Percentiles rank a stretch among this genome's conserved stretches.
These are phyloP conservation scores for Neoascochyta sp. DNA, from an alignment of 2,329 filamentous ascomycete genomes.

Conservation along the genomic window DNA sequence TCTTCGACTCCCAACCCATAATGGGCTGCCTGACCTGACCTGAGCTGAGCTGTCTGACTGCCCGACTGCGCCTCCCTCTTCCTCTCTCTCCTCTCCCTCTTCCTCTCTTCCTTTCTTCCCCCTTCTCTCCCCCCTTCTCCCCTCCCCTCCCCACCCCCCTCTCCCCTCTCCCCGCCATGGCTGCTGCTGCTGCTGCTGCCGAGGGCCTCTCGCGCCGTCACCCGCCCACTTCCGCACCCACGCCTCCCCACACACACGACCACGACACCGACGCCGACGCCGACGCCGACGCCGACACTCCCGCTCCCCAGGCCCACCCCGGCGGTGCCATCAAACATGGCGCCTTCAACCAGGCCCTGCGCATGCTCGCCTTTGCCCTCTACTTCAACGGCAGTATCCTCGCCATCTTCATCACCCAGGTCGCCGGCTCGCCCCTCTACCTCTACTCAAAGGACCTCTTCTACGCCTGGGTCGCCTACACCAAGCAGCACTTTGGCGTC, in stretches of 20 bases:
- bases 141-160: slow-evolving; percentile 4
- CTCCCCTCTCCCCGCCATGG: slow-evolving; percentile 3
- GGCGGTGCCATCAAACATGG: slow-evolving; percentile 44
- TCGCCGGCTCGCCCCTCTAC: slow-evolving; percentile 71
- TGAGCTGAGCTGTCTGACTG: no score
- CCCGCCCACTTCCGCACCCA: slow-evolving; percentile 23
- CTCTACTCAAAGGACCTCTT: slow-evolving; percentile 69
- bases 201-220: slow-evolving; percentile 32
- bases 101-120: no score
- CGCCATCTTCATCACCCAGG: slow-evolving; percentile 60
- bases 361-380: slow-evolving; percentile 43
- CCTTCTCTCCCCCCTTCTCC: no score
- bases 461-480: slow-evolving; percentile 80
- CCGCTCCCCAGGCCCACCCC: slow-evolving; percentile 26
- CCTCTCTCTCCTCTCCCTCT: no score
- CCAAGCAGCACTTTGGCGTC: slow-evolving; percentile 79
- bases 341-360: slow-evolving; percentile 40
- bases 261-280: no score
- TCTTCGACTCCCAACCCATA: no score
- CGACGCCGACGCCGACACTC: slow-evolving; percentile 11
- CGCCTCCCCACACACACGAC: no score
- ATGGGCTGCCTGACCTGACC: no score
- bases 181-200: slow-evolving; percentile 12
- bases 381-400: slow-evolving; percentile 47
- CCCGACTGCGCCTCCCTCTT: no score